Conservation (phyloP, 768 basidiomycete genomes). For the Cystofilobasidium bisporidii region DNA sequence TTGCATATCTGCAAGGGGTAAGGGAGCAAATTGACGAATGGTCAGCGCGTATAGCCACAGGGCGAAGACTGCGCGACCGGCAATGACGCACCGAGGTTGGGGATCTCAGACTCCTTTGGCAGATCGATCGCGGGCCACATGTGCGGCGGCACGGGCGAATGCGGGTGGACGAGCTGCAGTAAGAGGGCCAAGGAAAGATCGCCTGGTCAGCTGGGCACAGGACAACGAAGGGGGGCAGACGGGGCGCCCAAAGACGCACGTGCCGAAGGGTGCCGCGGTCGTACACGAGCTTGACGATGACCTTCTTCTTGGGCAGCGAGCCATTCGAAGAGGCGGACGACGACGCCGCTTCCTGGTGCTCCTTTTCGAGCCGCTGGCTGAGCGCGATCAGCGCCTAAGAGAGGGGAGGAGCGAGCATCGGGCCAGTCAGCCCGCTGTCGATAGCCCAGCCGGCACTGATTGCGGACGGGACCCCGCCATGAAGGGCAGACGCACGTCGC, state of each 20-base stretch:
- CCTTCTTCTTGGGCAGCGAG: conserved; percentile 38
- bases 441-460: too few species aligned
- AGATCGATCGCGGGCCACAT: conserved; percentile 25
- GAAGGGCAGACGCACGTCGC: conserved; percentile 5
- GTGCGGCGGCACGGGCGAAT: conserved; percentile 23
- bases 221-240: too few species aligned
- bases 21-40: too few species aligned
- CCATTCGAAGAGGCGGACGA: too few species aligned
- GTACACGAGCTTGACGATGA: conserved; percentile 60
- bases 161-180: conserved; percentile 30
- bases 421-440: conserved; percentile 40
- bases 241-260: conserved; percentile 19
- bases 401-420: conserved; percentile 49
- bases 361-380: conserved; percentile 45
- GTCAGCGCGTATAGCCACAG: too few species aligned
- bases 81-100: conserved; percentile 43
- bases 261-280: conserved; percentile 58
- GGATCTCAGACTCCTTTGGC: conserved; percentile 51
- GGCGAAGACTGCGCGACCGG: too few species aligned
- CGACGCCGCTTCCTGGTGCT: conserved; percentile 1
- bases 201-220: conserved; percentile 37
- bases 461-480: too few species aligned
- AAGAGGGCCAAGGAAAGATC: conserved; percentile 47
- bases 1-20: background rate
- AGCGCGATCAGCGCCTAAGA: conserved; percentile 48